Conservation (phyloP, 2,329 filamentous ascomycete genomes). For the Onygena corvina region DNA sequence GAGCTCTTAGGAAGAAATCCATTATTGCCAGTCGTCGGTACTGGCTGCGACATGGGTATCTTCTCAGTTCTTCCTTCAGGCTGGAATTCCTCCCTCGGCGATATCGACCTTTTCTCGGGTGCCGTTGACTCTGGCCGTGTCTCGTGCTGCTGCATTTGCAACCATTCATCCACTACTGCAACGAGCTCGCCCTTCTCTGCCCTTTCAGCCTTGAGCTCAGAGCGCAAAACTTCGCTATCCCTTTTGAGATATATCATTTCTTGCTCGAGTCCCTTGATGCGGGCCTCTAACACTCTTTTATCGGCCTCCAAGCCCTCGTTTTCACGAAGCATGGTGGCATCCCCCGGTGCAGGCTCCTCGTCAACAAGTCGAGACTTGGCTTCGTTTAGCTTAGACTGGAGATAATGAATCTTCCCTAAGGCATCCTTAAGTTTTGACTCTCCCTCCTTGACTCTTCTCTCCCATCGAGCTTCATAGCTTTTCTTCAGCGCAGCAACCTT, state of each 20-base stretch:
- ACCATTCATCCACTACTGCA: conserved; percentile 37
- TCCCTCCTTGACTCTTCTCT: conserved; percentile 73
- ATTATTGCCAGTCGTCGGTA: conserved; percentile 6
- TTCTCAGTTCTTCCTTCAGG: not conserved
- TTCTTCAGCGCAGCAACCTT: conserved; percentile 84
- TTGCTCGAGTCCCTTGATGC: conserved; percentile 61
- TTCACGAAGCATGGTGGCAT: conserved; percentile 35
- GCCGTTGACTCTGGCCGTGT: conserved; percentile 9
- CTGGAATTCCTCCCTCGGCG: not conserved
- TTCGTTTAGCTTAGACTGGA: conserved; percentile 53
- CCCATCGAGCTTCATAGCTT: conserved; percentile 72
- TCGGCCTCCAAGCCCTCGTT: conserved; percentile 54
- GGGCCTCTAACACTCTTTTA: conserved; percentile 58
- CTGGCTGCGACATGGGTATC: conserved; percentile 6
- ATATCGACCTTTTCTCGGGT: not conserved
- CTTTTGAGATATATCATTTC: conserved; percentile 57
- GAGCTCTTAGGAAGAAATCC: conserved; percentile 12
- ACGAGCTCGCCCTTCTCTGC: conserved; percentile 38
- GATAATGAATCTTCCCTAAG: conserved; percentile 59
- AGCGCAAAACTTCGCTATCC: conserved; percentile 54
- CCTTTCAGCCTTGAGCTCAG: conserved; percentile 45
- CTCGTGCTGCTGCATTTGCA: conserved; percentile 29
- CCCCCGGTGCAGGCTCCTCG: conserved; percentile 26
- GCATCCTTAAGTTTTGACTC: conserved; percentile 60
- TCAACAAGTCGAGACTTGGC: conserved; percentile 48